Evolutionary conservation across 78 protist genomes (phyloP).

Genomic region (Speleostelium caveatum): DNA sequence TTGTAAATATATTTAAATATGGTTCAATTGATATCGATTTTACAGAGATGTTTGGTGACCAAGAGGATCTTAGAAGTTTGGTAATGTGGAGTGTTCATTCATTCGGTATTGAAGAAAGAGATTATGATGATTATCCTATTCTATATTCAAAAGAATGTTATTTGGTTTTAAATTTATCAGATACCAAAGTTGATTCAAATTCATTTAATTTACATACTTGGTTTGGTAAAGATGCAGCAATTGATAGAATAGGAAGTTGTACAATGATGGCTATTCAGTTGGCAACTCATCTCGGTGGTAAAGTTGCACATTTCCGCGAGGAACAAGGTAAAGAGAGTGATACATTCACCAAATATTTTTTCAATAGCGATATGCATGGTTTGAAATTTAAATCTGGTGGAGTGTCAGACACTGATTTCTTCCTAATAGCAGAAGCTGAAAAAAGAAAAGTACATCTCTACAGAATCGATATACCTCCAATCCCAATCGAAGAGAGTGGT

Average conservation of each 20-base stretch:
- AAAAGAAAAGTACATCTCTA: slow-evolving; percentile 7
- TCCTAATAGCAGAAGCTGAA: neutral
- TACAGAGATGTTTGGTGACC: slow-evolving; percentile 46
- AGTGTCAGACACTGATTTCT: slow-evolving; percentile 5
- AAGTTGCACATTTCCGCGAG: slow-evolving; percentile 21
- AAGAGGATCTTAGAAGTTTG: slow-evolving; percentile 41
- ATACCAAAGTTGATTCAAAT: slow-evolving; percentile 6
- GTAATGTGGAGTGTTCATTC: slow-evolving; percentile 55
- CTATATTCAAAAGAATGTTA: slow-evolving; percentile 42
- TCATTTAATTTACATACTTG: slow-evolving; percentile 51
- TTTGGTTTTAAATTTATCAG: slow-evolving; percentile 39
- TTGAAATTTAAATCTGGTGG: slow-evolving; percentile 44
- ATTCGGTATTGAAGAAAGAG: slow-evolving; percentile 58
- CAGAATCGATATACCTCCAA: slow-evolving; percentile 50
- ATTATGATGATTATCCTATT: slow-evolving; percentile 42
- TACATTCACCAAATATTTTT: slow-evolving; percentile 23
- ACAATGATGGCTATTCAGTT: slow-evolving; percentile 71
- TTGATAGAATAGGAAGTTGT: slow-evolving; percentile 32
- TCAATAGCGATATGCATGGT: slow-evolving; percentile 25
- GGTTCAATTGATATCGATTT: slow-evolving; percentile 63
- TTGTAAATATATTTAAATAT: slow-evolving; percentile 64
- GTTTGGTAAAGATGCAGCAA: slow-evolving; percentile 37
- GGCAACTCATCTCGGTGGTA: slow-evolving; percentile 53
- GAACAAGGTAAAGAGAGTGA: slow-evolving; percentile 45
- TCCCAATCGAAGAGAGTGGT: slow-evolving; percentile 34